These are phyloP conservation scores for Pichia inconspicua DNA, from an alignment of 1,139 yeast genomes.

Conservation along the genomic window DNA sequence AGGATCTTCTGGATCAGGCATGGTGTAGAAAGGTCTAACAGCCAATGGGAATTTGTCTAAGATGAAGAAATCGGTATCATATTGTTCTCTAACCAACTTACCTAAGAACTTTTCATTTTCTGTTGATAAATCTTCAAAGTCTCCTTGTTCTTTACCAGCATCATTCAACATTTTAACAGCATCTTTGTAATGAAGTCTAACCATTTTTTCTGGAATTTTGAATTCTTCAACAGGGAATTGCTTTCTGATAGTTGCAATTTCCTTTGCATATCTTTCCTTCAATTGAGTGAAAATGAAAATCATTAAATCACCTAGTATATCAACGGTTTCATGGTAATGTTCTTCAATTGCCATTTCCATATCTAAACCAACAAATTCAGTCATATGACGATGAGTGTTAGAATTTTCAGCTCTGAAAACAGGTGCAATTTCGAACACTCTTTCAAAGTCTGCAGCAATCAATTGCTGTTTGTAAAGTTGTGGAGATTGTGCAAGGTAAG, in stretches of 20 bases:
- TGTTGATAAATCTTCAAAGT: constrained; percentile 83
- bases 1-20: constrained; percentile 94
- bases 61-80: constrained; percentile 95
- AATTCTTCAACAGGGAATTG: constrained; percentile 98
- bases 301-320: constrained; percentile 74
- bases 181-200: constrained; percentile 80
- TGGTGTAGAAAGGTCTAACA: constrained; percentile 95
- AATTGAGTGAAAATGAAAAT: constrained; percentile 81
- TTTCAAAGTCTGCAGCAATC: constrained; percentile 95
- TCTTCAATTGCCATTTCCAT: constrained; percentile 97
- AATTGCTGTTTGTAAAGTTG: constrained; percentile 96
- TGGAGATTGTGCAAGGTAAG: constrained; percentile 95
- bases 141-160: constrained; percentile 74
- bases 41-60: constrained; percentile 97
- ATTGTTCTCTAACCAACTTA: constrained; percentile 81
- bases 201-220: constrained; percentile 89
- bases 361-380: constrained; percentile 96
- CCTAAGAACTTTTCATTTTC: constrained; percentile 94
- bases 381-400: constrained; percentile 98
- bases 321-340: constrained; percentile 93
- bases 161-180: constrained; percentile 83
- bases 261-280: constrained; percentile 68
- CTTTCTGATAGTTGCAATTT: constrained; percentile 82
- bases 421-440: constrained; percentile 92
- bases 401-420: constrained; percentile 99